Base-by-base conservation (phyloP, 2,329 filamentous ascomycete species). In the Daldinia sp. region DNA sequence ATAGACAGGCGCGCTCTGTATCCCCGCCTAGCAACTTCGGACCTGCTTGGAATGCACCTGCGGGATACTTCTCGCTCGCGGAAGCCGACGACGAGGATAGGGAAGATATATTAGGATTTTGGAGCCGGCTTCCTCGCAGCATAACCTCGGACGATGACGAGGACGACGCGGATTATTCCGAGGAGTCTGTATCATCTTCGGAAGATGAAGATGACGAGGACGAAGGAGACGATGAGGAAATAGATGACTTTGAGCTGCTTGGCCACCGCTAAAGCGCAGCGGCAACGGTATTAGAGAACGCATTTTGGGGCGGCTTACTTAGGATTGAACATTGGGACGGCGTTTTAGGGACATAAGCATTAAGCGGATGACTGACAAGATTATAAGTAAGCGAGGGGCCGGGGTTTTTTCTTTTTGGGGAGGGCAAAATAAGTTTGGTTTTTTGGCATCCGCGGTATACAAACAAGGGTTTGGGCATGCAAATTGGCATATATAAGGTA, bases 31-130 rank as follows among this genome's bases (percentile, higher is more conserved):
- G 57, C 10, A 71, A 62, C 13, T 64, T 67, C 9, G 72, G 70
- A n/a, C 72, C 60, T 39, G 68, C 63, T n/a, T 67, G 75, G 60
- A 70, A 73, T 28, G 57, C 64, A 2, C 70, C 73, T 50, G 69
- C 54, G 68, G 76, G 62, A 30, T 68, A 67, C 26, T 60, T 60
- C 12, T 65, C 20, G 20, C 20, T 72, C n/a, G 65, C 65, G n/a
- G 71, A 74, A 37, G 53, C 73, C 0, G 80, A 81, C 1, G 78
- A 78, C n/a, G 79, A 81, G 7, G 85, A 85, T 0, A 84, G 86
- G 18, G 83, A 84, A 7, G 88, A 88, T 62, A 85, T 90, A 64
- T 74, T 90, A 33, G 84, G 85, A 33, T 84, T 90, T 56, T 90
- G 88, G 86, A 84, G 84, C 51, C 80, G 82, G 12, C 83, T 82